These are phyloP conservation scores for Rosa persica DNA, from an alignment of 306 rosid species.

Conservation along the genomic window DNA sequence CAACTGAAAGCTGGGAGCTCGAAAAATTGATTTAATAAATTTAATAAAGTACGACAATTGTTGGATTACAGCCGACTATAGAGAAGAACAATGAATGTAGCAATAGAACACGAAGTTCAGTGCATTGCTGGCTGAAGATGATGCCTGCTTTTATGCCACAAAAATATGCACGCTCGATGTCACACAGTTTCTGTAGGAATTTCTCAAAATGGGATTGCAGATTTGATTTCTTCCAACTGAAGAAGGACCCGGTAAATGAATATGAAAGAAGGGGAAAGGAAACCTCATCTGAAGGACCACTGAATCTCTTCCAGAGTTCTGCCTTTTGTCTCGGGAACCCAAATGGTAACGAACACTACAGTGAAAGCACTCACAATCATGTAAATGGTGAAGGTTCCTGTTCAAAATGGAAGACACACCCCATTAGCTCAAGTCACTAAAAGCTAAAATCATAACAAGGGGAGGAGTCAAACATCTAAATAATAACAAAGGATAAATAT, in stretches of 20 bases:
- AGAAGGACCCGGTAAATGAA: neutral
- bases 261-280: constrained; percentile 20
- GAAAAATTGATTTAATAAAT: constrained; percentile 13
- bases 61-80: neutral
- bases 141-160: constrained; percentile 16
- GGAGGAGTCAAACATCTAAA: neutral
- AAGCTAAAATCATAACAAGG: neutral
- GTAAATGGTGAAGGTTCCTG: constrained; percentile 92
- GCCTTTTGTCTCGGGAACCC: constrained; percentile 97
- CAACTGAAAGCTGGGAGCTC: neutral
- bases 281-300: constrained; percentile 69
- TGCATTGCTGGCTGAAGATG: constrained; percentile 17
- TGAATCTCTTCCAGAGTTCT: constrained; percentile 93
- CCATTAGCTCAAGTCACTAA: neutral
- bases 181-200: constrained; percentile 3
- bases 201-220: constrained; percentile 22
- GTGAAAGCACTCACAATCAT: constrained; percentile 58
- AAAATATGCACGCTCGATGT: neutral
- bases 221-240: constrained; percentile 17
- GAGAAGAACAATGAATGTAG: constrained; percentile 9
- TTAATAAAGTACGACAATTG: neutral
- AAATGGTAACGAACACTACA: constrained; percentile 57
- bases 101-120: neutral
- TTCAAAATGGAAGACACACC: constrained; percentile 25
- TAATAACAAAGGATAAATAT: neutral